Base-by-base conservation (phyloP, 2,329 filamentous ascomycete genomes). In the Alternaria rosae region DNA sequence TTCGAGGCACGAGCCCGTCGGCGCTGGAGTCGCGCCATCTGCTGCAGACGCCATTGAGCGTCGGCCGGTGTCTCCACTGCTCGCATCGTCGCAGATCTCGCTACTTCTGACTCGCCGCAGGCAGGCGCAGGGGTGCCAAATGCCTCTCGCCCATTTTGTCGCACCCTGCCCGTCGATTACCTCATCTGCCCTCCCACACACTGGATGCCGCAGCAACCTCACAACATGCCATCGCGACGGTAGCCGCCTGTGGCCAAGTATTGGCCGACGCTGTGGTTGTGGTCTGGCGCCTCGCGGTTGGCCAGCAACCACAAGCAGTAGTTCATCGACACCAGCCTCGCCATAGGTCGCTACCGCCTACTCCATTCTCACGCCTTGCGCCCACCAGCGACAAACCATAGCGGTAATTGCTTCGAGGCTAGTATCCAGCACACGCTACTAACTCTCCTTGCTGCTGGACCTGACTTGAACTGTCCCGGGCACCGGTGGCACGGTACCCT, bases 21-120 rank as follows among this genome's bases (percentile, higher is more conserved):
- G 70, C 67, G 69, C 64, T 74, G 70, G 72, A 72, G 69, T 70
- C 51, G 69, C 70, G 70, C 69, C 64, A 69, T 70, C 66, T 69
- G 66, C 65, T 71, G 70, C 70, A 71, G 70, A 68, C 69, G 69
- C 71, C 66, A 69, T 65, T 41, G 59, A 65, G 57, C 69, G 62
- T 70, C 64, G 63, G 35, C 66, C 65, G 62, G 69, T 59, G 67
- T 72, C 67, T 69, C 73, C 68, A 72, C 73, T 62, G 57, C 68
- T 68, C 51, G 59, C 62, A 64, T 68, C 61, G 69, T 67, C 66
- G 72, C 66, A 70, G 75, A 76, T 71, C 65, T 65, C 67, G 56
- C 71, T 76, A 70, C 70, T 73, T 72, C 70, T 74, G 74, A 76
- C 70, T 74, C 71, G 70, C 66, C 65, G 67, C 67, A 72, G 72